A percentile compares a stretch with the other conserved stretches of the same genome.
Conservation (phyloP, 257 asterid species). For the Buddleja alternifolia region DNA sequence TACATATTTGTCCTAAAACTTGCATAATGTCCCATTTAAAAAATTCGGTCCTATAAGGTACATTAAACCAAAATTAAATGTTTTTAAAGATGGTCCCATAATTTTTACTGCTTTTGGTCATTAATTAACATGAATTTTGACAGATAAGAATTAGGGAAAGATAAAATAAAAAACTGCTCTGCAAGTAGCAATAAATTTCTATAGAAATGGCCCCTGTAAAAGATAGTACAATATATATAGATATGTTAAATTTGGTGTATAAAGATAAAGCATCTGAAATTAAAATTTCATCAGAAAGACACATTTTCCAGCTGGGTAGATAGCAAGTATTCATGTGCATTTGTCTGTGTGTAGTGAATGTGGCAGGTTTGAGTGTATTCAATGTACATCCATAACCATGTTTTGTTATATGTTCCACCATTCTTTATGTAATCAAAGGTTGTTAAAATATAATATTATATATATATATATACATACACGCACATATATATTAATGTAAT, state of each 20-base stretch:
- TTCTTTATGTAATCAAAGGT: too few relatives aligned
- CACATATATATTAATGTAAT: too few relatives aligned
- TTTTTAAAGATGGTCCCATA: not conserved
- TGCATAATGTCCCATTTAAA: not conserved
- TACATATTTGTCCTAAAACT: not conserved
- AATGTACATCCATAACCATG: constrained; percentile 25
- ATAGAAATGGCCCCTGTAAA: not conserved
- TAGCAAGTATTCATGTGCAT: constrained; percentile 44
- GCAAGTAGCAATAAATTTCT: not conserved
- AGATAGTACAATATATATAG: not conserved
- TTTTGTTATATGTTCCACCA: not conserved
- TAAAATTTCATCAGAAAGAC: not conserved
- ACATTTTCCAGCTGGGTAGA: constrained; percentile 34
- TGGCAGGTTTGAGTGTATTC: constrained; percentile 43
- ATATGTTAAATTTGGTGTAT: not conserved
- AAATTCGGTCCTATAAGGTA: not conserved
- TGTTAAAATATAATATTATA: too few relatives aligned
- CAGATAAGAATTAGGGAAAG: not conserved
- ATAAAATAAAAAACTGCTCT: too few relatives aligned
- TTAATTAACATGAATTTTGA: not conserved
- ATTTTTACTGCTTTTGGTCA: not conserved
- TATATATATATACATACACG: too few relatives aligned
- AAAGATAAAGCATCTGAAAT: not conserved
- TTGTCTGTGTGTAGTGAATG: constrained; percentile 42
- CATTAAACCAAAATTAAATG: not conserved